Percentiles rank a stretch among this genome's conserved stretches.
Evolutionary conservation across 2,329 filamentous ascomycete species (phyloP).

Genomic region (Fusarium pseudoanthophilum): DNA sequence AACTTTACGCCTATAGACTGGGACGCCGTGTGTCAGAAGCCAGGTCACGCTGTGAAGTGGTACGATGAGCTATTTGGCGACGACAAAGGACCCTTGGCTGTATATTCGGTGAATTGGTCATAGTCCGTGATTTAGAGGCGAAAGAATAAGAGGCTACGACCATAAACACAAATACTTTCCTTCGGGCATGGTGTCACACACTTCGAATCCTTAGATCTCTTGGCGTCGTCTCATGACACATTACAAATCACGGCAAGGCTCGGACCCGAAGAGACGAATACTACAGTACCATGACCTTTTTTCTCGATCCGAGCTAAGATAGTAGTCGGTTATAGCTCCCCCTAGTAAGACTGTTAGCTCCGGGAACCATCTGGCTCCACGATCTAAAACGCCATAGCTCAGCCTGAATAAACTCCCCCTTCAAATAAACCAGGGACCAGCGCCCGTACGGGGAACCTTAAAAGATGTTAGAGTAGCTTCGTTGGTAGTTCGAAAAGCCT

Average conservation of each 20-base stretch:
- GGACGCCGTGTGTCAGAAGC: slow-evolving; percentile 50
- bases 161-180: not conserved
- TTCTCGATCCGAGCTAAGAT: not conserved
- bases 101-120: not conserved
- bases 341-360: not conserved
- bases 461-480: not conserved
- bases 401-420: not conserved
- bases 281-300: not conserved
- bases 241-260: slow-evolving; percentile 5
- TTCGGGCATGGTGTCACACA: not conserved
- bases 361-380: slow-evolving; percentile 1
- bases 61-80: slow-evolving; percentile 51
- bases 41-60: slow-evolving; percentile 42
- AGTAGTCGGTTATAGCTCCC: not conserved
- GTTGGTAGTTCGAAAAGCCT: not conserved
- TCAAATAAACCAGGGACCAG: slow-evolving; percentile 1
- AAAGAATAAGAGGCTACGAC: not conserved
- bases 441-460: slow-evolving; percentile 1
- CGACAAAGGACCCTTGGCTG: slow-evolving; percentile 44
- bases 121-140: not conserved
- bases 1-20: slow-evolving; percentile 44
- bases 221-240: slow-evolving; percentile 15
- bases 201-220: not conserved
- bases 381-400: slow-evolving; percentile 12
- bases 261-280: not conserved